Evolutionary conservation across 306 rosid species (phyloP).

Genomic region (Leucaena leucocephala): DNA sequence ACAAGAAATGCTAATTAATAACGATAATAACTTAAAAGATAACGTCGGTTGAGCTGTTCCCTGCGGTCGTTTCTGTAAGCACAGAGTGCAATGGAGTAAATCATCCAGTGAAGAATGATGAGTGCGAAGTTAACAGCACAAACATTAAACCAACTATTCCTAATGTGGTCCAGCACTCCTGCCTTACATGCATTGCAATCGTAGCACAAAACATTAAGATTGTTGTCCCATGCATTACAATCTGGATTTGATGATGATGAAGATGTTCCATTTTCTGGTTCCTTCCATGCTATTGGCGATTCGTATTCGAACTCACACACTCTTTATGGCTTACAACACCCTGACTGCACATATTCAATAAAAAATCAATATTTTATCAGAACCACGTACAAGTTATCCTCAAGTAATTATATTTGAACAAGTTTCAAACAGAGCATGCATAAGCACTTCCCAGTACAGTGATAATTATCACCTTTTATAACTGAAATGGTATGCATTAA

Average conservation of each 20-base stretch:
- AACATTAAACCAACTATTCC: slow-evolving; percentile 69
- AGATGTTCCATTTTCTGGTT: not conserved
- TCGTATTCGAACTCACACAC: slow-evolving; percentile 40
- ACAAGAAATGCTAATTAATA: not conserved
- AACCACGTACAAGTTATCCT: no score
- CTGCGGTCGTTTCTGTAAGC: slow-evolving; percentile 77
- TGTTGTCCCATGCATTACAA: slow-evolving; percentile 61
- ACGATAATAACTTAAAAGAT: not conserved
- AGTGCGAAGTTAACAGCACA: slow-evolving; percentile 59
- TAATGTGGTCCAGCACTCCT: slow-evolving; percentile 72
- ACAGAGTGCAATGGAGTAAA: slow-evolving; percentile 78
- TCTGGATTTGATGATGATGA: slow-evolving; percentile 40
- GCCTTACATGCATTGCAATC: slow-evolving; percentile 83
- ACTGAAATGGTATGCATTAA: no score
- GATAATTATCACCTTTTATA: no score
- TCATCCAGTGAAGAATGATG: slow-evolving; percentile 65
- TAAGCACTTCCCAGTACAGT: no score
- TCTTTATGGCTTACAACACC: slow-evolving; percentile 81
- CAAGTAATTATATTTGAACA: no score
- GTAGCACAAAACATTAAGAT: slow-evolving; percentile 55
- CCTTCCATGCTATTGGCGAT: not conserved
- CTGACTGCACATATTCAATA: slow-evolving; percentile 53
- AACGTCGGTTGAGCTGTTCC: slow-evolving; percentile 40
- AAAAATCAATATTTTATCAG: no score
- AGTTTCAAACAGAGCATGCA: no score